Conservation (phyloP, 805 yeast species). For the Kuraishia piskuri region DNA sequence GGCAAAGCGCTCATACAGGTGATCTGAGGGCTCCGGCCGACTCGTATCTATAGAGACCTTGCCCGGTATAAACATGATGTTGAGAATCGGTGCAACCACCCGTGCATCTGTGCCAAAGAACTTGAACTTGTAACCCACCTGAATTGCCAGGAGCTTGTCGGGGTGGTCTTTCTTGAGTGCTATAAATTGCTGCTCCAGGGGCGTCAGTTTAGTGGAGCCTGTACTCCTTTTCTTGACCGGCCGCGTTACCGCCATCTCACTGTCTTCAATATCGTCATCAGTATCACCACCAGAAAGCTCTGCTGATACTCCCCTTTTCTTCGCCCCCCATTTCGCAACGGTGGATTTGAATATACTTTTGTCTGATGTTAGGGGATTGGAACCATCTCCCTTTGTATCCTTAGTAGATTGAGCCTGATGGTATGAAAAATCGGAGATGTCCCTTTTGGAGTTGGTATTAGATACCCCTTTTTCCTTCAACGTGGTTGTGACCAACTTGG, state of each 20-base stretch:
- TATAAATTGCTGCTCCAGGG: constrained; percentile 71
- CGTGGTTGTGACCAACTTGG: too few species aligned
- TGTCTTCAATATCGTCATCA: not conserved
- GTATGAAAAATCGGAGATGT: not conserved
- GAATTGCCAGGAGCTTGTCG: constrained; percentile 71
- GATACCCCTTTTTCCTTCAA: not conserved
- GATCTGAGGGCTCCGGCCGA: constrained; percentile 28
- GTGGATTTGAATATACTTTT: not conserved
- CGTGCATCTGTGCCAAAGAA: constrained; percentile 82
- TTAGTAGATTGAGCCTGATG: not conserved
- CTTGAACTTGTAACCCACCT: constrained; percentile 89
- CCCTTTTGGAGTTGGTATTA: not conserved
- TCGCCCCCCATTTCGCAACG: not conserved
- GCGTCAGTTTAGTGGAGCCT: constrained; percentile 41
- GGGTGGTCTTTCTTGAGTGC: constrained; percentile 50
- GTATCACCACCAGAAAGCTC: not conserved
- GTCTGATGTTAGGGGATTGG: not conserved
- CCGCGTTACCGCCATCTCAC: not conserved
- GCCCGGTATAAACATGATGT: constrained; percentile 70
- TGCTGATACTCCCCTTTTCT: not conserved
- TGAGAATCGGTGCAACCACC: constrained; percentile 53
- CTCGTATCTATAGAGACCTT: constrained; percentile 43
- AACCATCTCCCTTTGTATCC: not conserved
- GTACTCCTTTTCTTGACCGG: not conserved
- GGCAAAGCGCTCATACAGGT: constrained; percentile 54